A percentile compares a stretch with the other conserved stretches of the same genome.
Evolutionary conservation across 371 early-diverging fungal genomes (phyloP).

Genomic region (Mortierella sp.): DNA sequence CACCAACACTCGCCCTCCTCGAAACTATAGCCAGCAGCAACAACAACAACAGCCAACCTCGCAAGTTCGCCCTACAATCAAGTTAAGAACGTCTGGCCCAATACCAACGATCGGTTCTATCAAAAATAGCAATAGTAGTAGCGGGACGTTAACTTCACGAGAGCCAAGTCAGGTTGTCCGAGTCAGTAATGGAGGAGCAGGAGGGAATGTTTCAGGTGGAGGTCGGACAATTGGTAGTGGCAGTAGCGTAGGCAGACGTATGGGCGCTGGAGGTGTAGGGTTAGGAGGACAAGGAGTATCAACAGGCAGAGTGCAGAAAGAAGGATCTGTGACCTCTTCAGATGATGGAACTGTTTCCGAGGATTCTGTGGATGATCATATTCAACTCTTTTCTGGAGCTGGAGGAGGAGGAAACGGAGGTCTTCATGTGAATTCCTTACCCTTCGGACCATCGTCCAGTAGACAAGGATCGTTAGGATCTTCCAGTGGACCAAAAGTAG

Average conservation of each 20-base stretch:
- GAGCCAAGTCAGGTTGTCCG: constrained; percentile 6
- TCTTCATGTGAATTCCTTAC: constrained; percentile 24
- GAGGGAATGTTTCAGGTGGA: not conserved
- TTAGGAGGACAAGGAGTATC: constrained; percentile 6
- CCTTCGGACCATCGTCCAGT: constrained; percentile 11
- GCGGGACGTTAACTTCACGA: not conserved
- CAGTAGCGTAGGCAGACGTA: constrained; percentile 14
- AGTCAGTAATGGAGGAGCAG: constrained; percentile 24
- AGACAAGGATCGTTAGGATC: constrained; percentile 2
- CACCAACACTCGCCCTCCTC: not conserved
- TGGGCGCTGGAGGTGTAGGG: constrained; percentile 12
- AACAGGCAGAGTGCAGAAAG: not conserved
- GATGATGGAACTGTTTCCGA: constrained; percentile 49
- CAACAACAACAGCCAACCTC: constrained; percentile 21
- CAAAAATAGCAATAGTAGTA: constrained; percentile 4
- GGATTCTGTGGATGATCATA: constrained; percentile 43
- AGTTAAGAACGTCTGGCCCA: constrained; percentile 29
- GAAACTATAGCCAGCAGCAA: constrained; percentile 10
- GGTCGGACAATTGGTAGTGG: not conserved
- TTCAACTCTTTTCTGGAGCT: constrained; percentile 41
- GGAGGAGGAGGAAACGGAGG: constrained; percentile 30
- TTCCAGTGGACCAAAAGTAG: constrained; percentile 12
- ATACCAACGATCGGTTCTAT: constrained; percentile 10
- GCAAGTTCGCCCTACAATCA: constrained; percentile 21
- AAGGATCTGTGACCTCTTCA: constrained; percentile 42